Evolutionary conservation across 1,284 basidiomycete genomes (phyloP).

Genomic region (Pholiota adiposa): DNA sequence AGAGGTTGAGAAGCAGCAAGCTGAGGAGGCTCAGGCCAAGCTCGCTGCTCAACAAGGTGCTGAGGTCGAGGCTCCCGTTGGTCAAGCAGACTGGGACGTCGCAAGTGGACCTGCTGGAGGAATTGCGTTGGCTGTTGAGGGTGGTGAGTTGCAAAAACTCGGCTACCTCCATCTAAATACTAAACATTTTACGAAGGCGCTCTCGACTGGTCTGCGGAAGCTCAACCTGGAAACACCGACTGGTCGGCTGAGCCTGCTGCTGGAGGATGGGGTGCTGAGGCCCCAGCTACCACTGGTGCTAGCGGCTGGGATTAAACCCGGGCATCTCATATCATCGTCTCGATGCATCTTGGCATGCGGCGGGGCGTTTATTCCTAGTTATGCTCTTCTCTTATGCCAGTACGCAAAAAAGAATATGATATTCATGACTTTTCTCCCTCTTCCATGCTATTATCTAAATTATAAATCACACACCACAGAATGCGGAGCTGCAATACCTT

Average conservation of each 20-base stretch:
- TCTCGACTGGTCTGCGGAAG: slow-evolving; percentile 86
- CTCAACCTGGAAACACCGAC: slow-evolving; percentile 64
- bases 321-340: slow-evolving; percentile 21
- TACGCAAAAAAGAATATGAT: slow-evolving; percentile 33
- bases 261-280: slow-evolving; percentile 65
- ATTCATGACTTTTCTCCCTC: slow-evolving; percentile 23
- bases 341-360: slow-evolving; percentile 16
- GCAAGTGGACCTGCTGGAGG: slow-evolving; percentile 68
- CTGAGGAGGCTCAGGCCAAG: slow-evolving; percentile 89
- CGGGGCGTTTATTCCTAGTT: slow-evolving; percentile 18
- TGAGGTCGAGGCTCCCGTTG: slow-evolving; percentile 54
- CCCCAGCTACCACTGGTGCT: slow-evolving; percentile 41
- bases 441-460: slow-evolving; percentile 1
- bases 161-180: too few relatives aligned
- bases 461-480: slow-evolving; percentile 37
- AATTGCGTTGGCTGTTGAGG: slow-evolving; percentile 71
- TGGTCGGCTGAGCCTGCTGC: slow-evolving; percentile 83
- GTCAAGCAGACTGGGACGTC: slow-evolving; percentile 77
- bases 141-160: too few relatives aligned
- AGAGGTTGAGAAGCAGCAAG: slow-evolving; percentile 96
- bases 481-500: slow-evolving; percentile 37
- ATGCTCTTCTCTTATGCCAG: slow-evolving; percentile 20
- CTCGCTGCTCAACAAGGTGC: slow-evolving; percentile 62
- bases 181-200: slow-evolving; percentile 53
- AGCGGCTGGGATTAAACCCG: slow-evolving; percentile 64